Evolutionary conservation across 2,329 filamentous ascomycete species (phyloP).

Genomic region (Xylaria sp.): DNA sequence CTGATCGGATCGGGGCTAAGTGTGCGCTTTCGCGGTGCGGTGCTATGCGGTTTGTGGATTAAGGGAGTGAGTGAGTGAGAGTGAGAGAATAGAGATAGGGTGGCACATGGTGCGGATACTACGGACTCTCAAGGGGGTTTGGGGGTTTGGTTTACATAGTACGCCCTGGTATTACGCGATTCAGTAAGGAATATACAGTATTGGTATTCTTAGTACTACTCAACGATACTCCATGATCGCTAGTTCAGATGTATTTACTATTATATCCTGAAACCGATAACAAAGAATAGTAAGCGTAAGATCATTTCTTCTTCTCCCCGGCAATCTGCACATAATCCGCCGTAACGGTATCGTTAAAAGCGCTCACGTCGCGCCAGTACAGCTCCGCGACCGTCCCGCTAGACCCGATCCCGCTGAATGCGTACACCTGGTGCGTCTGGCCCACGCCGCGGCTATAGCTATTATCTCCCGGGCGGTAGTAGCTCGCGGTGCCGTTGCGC

Average conservation of each 20-base stretch:
- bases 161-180: too few species aligned
- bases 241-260: too few species aligned
- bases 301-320: background rate
- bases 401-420: conserved; percentile 53
- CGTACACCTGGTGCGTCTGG: conserved; percentile 61
- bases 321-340: conserved; percentile 17
- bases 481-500: conserved; percentile 64
- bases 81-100: background rate
- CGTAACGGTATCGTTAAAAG: conserved; percentile 39
- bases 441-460: conserved; percentile 59
- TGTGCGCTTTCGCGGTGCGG: conserved; percentile 10
- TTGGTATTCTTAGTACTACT: conserved; percentile 7
- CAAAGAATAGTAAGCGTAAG: too few species aligned
- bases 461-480: conserved; percentile 53
- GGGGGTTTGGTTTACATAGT: too few species aligned
- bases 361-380: conserved; percentile 61
- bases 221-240: background rate
- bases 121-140: too few species aligned
- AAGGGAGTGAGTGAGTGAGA: background rate
- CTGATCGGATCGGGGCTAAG: background rate
- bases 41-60: conserved; percentile 17
- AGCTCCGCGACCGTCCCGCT: conserved; percentile 47
- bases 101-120: background rate
- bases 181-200: background rate
- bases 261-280: too few species aligned